Percentiles rank a stretch among this genome's conserved stretches.
phyloP scores from a whole-genome alignment of 768 basidiomycete species.

The Cystofilobasidium ferigula region DNA sequence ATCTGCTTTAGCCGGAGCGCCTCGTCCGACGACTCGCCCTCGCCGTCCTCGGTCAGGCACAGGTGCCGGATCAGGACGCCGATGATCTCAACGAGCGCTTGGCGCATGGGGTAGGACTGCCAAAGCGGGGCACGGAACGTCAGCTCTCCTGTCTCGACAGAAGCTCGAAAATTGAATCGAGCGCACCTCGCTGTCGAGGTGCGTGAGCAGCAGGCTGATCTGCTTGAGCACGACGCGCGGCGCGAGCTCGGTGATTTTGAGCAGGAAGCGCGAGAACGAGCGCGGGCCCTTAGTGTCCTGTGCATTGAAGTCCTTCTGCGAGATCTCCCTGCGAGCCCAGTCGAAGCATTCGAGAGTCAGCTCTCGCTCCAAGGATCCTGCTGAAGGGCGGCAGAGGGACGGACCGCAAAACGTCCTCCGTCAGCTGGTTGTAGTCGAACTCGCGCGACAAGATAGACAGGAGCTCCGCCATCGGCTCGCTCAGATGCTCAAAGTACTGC shows the following conservation, averaged over 20 bases:
- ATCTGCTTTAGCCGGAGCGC: constrained; percentile 57
- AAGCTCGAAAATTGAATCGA: background rate
- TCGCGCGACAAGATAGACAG: constrained; percentile 66
- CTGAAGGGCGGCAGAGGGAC: constrained; percentile 23
- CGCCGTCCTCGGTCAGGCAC: constrained; percentile 46
- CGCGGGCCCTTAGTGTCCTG: constrained; percentile 81
- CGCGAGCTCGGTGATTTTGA: constrained; percentile 64
- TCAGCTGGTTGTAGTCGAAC: constrained; percentile 77
- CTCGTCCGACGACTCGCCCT: constrained; percentile 36
- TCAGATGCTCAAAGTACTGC: constrained; percentile 87
- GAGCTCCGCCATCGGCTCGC: constrained; percentile 87
- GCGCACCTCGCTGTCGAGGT: constrained; percentile 80
- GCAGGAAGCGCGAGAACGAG: constrained; percentile 71
- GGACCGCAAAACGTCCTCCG: constrained; percentile 69
- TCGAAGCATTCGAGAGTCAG: background rate
- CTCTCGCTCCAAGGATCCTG: background rate
- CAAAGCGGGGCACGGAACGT: background rate
- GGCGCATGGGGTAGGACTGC: constrained; percentile 91
- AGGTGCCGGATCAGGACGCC: constrained; percentile 75
- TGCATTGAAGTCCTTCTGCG: constrained; percentile 59
- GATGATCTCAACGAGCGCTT: constrained; percentile 83
- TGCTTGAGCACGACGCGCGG: constrained; percentile 79
- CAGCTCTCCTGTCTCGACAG: background rate
- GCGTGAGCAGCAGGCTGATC: constrained; percentile 67
- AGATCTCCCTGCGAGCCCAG: constrained; percentile 52